These are phyloP conservation scores for Backusella liffmaniae DNA, from an alignment of 192 early-diverging fungal genomes.

Conservation along the genomic window DNA sequence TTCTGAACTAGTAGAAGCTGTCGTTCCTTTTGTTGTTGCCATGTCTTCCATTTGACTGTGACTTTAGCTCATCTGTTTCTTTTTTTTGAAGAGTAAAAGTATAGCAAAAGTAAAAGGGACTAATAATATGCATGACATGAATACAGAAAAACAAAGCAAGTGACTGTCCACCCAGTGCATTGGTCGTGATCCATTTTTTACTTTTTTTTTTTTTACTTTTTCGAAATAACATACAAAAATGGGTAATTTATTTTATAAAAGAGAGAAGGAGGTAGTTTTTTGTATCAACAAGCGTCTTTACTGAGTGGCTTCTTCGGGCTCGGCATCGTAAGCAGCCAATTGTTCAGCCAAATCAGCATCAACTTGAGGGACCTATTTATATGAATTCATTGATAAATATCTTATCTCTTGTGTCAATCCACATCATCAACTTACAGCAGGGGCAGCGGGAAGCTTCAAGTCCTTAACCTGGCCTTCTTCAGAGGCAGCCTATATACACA, in stretches of 20 bases:
- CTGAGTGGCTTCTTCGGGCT: slow-evolving; percentile 26
- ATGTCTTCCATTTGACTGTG: no score
- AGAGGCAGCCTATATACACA: background rate
- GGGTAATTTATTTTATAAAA: slow-evolving; percentile 6
- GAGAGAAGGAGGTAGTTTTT: background rate
- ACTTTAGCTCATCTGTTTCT: no score
- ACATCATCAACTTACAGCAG: slow-evolving; percentile 18
- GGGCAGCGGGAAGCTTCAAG: slow-evolving; percentile 34
- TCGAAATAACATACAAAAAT: background rate
- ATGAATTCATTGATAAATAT: background rate
- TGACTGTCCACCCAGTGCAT: background rate
- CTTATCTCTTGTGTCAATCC: background rate
- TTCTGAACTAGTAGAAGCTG: no score
- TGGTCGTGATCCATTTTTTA: background rate
- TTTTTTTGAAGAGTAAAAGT: no score
- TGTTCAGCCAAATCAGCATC: slow-evolving; percentile 31
- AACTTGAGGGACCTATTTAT: slow-evolving; percentile 20
- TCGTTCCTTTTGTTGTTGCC: no score
- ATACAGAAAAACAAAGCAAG: background rate
- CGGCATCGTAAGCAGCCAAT: slow-evolving; percentile 34
- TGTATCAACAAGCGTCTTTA: background rate
- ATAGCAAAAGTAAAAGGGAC: background rate
- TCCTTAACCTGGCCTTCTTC: slow-evolving; percentile 29
- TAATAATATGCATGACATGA: no score
- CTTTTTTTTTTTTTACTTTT: no score